Base-by-base conservation (phyloP, 805 yeast species). In the Citeromyces nyonsensis region DNA sequence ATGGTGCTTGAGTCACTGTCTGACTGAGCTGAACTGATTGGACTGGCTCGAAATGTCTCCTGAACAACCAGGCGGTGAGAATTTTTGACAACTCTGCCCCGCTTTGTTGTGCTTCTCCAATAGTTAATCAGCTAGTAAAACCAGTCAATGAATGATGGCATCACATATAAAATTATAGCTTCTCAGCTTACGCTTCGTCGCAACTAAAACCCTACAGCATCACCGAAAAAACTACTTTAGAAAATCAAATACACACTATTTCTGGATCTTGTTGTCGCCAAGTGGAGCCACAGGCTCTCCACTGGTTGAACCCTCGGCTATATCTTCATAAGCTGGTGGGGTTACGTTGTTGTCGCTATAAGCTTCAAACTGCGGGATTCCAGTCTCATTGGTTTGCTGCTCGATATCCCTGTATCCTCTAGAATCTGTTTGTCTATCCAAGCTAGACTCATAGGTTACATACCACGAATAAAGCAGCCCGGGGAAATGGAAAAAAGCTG, bases 401-500 rank as follows among this genome's bases (percentile, higher is more conserved):
- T 36, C 32, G 25, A 27, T 26, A 18, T 34, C 30, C 18, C 31
- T 15, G 31, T 34, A 34, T 15, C 26, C 33, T 13, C 26, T 10
- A 25, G 3, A 43, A 24, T 9, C 49, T 45, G 3, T 26, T 31
- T 4, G 31, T 33, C 4, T 48, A 41, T 7, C 52, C 54, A 2
- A 47, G 30, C 49, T 46, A 3, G 52, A 47, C 22, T 46, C 47
- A 28, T 44, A 40, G 26, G 66, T 54, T 34, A 66, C 57, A 42
- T 65, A 66, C 54, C 69, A 52, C 8, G 72, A 54, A 43, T 66
- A 72, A 14, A 65, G 47, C 29, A 66, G 46, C 1, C 73, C 74
- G 1, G 72, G 71, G 26, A 69, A 37, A 40, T 64, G 68, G 2
- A 71, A 72, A 24, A 67, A 47, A 15, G 64, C 29, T 29, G 65